A percentile compares a stretch with the other conserved stretches of the same genome.
phyloP scores from a whole-genome alignment of 306 rosid species.

The Vigna unguiculata region DNA sequence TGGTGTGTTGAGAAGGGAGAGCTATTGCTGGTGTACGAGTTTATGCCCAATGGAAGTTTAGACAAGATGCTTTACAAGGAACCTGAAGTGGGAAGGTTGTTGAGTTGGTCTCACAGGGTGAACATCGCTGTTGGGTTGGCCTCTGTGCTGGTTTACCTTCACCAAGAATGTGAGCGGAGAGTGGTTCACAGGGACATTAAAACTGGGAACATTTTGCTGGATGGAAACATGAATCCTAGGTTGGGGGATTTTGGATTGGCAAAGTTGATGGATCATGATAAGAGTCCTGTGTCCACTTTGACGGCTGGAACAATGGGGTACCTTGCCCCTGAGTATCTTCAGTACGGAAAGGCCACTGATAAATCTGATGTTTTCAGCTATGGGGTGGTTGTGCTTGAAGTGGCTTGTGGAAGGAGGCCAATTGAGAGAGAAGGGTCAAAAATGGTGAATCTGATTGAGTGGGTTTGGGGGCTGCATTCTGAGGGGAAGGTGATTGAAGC shows the following conservation, averaged over 20 bases:
- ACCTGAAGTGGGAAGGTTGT: not conserved
- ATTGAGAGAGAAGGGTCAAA: slow-evolving; percentile 33
- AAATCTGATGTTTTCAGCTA: slow-evolving; percentile 74
- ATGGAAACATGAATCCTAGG: slow-evolving; percentile 41
- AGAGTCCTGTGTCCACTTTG: slow-evolving; percentile 79
- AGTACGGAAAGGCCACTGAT: slow-evolving; percentile 82
- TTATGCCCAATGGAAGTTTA: slow-evolving; percentile 17
- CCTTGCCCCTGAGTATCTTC: slow-evolving; percentile 53
- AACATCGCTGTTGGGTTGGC: slow-evolving; percentile 9
- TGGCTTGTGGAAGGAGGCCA: slow-evolving; percentile 52
- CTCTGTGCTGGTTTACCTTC: slow-evolving; percentile 13
- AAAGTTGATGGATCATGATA: slow-evolving; percentile 88
- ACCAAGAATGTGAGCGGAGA: slow-evolving; percentile 18
- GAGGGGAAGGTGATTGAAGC: not conserved
- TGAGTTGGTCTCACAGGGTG: not conserved
- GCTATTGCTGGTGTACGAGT: not conserved
- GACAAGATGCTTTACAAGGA: slow-evolving; percentile 26
- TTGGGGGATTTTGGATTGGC: slow-evolving; percentile 87
- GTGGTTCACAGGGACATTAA: slow-evolving; percentile 57
- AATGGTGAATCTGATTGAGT: slow-evolving; percentile 9
- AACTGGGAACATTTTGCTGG: slow-evolving; percentile 71
- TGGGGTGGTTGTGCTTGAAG: slow-evolving; percentile 52
- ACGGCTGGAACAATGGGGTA: slow-evolving; percentile 44
- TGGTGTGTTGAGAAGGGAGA: slow-evolving; percentile 23
- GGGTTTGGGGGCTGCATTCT: slow-evolving; percentile 11